These are phyloP conservation scores for Canavalia ensiformis DNA, from an alignment of 306 rosid genomes.

Conservation along the genomic window DNA sequence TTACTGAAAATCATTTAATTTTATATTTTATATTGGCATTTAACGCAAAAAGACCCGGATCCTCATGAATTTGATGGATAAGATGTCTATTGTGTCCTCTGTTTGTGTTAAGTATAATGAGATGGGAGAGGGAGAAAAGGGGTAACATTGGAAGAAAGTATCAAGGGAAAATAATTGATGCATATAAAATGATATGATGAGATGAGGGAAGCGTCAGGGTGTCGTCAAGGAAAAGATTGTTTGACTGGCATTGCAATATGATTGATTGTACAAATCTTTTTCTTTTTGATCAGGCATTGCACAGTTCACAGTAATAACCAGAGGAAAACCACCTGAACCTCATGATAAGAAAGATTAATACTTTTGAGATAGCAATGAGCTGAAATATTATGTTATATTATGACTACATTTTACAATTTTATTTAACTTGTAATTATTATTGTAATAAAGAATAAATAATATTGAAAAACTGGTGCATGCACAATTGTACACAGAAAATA, in stretches of 20 bases:
- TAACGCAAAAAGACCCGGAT: no score
- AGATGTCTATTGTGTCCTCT: no score
- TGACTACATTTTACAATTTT: no score
- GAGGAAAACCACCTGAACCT: not conserved
- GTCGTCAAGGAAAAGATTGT: slow-evolving; percentile 71
- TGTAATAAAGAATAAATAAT: not conserved
- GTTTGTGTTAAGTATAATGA: no score
- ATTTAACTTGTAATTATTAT: no score
- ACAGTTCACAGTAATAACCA: slow-evolving; percentile 43
- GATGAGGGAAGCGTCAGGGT: slow-evolving; percentile 57
- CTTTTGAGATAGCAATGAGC: no score
- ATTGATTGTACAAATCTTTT: slow-evolving; percentile 45
- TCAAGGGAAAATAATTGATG: not conserved
- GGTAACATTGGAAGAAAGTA: not conserved
- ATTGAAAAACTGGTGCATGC: not conserved
- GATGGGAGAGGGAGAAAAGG: no score
- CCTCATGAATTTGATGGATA: no score
- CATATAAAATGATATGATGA: not conserved
- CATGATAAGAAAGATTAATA: no score
- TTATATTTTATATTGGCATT: no score
- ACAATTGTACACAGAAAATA: not conserved
- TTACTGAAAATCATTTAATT: no score
- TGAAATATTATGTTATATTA: no score
- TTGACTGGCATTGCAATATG: slow-evolving; percentile 54
- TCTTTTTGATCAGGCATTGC: slow-evolving; percentile 20